Conservation (phyloP, 2,329 filamentous ascomycete species). For the Talaromyces sp. region DNA sequence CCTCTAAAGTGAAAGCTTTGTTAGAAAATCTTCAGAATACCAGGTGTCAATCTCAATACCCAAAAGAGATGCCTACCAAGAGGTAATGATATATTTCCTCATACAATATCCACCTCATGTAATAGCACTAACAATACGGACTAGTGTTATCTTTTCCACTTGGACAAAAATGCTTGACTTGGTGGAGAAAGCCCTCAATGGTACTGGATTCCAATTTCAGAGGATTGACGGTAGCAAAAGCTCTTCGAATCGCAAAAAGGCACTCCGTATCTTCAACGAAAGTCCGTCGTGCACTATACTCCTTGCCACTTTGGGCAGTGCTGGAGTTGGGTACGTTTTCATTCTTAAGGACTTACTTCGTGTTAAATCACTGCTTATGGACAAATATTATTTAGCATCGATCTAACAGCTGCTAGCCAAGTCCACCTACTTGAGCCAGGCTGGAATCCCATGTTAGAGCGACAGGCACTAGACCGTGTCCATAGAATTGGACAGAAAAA, state of each 20-base stretch:
- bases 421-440: slow-evolving; percentile 77
- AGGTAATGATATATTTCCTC: background rate
- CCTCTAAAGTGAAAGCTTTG: background rate
- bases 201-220: background rate
- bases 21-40: background rate
- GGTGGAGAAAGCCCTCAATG: background rate
- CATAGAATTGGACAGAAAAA: slow-evolving; percentile 77
- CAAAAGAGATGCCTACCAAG: background rate
- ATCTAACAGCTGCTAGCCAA: slow-evolving; percentile 7
- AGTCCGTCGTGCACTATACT: background rate
- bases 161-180: background rate
- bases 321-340: background rate
- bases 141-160: background rate
- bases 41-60: background rate
- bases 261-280: background rate
- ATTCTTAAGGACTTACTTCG: background rate
- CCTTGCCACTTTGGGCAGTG: background rate
- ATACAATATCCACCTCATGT: background rate
- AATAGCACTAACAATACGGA: background rate
- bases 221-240: background rate
- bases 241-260: background rate
- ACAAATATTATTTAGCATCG: background rate
- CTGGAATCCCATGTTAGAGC: slow-evolving; percentile 84
- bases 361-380: background rate
- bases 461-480: slow-evolving; percentile 82